phyloP scores from a whole-genome alignment of 2,329 filamentous ascomycete genomes.

The Colletotrichum graminicola region DNA sequence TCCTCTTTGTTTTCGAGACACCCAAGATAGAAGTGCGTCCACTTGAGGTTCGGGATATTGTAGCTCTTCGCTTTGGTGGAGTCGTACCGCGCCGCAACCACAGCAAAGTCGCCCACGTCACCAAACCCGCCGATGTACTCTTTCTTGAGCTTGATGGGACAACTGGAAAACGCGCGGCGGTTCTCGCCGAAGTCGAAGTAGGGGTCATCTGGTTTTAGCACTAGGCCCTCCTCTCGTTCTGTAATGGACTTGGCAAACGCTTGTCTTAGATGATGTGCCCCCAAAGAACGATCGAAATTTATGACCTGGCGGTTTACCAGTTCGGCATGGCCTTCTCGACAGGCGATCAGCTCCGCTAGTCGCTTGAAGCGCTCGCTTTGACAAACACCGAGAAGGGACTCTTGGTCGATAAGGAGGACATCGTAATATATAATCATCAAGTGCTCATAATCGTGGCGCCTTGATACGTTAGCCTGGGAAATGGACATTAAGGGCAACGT shows the following conservation, averaged over 20 bases:
- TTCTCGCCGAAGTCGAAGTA: conserved; percentile 73
- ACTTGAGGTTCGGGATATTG: conserved; percentile 68
- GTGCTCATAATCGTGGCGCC: conserved; percentile 63
- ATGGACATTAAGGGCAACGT: background rate
- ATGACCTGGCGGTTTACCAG: conserved; percentile 76
- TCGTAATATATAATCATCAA: conserved; percentile 75
- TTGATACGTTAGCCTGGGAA: conserved; percentile 47
- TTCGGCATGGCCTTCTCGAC: conserved; percentile 71
- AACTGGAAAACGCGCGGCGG: conserved; percentile 55
- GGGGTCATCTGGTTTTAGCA: conserved; percentile 83
- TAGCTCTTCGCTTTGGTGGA: conserved; percentile 70
- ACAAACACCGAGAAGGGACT: conserved; percentile 62
- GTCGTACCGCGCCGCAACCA: conserved; percentile 81
- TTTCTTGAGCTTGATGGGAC: conserved; percentile 87
- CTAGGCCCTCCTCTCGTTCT: conserved; percentile 79
- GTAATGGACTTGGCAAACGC: conserved; percentile 77
- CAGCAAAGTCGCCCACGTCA: conserved; percentile 85
- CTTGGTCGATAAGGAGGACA: conserved; percentile 65
- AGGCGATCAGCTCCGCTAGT: conserved; percentile 66
- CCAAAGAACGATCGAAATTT: conserved; percentile 69
- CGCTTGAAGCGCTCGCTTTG: conserved; percentile 72
- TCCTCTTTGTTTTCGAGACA: conserved; percentile 78
- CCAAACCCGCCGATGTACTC: conserved; percentile 84
- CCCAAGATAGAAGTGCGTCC: conserved; percentile 85
- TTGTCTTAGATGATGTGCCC: conserved; percentile 67